Evolutionary conservation across 2,329 filamentous ascomycete genomes (phyloP), one percentile per base, ranked within the genome.

Genomic region (Fusarium concolor): DNA sequence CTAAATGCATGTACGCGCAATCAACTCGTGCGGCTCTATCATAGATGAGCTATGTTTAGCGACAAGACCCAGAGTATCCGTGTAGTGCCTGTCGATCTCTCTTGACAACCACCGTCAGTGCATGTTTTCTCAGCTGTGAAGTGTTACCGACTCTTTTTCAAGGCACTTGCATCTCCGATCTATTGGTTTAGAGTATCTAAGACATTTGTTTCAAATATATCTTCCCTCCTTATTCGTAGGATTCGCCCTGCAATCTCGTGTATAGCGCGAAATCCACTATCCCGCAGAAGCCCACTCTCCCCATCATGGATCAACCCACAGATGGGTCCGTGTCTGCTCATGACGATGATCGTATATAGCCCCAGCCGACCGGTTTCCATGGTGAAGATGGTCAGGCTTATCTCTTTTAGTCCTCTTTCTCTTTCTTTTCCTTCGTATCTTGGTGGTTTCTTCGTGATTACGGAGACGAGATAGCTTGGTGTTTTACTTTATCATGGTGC

Each of bases 401-500:
- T 33, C 29, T 49, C 41, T 38, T 58, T 58, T 46, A 60, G 46
- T 26, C 37, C 37, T 51, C 39, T 18, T 17, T 26, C n/a, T 14
- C 8, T n/a, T 37, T 35, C 28, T 35, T 18, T 29, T 20, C n/a
- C 15, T 61, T 24, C 49, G 35, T 53, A 45, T 67, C 29, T 37
- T 42, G 10, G 31, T 44, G 35, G n/a, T 17, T 17, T 6, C 37
- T 64, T 65, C 41, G 54, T 56, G 39, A 68, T 51, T 68, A 45
- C 50, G 54, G 45, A 68, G 60, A 46, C 29, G 35, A 54, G 35
- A 38, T 39, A 39, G 43, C 31, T 38, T 41, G 38, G 51, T 46
- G 38, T 29, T 31, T 15, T 31, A 33, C 24, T 42, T 29, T 20
- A 71, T 49, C 68, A 82, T 82, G 79, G 78, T 81, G 45, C 76